Percentiles rank a stretch among this genome's conserved stretches.
Evolutionary conservation across 2,329 filamentous ascomycete genomes (phyloP).

Genomic region (Chrysoporthe austroafricana): DNA sequence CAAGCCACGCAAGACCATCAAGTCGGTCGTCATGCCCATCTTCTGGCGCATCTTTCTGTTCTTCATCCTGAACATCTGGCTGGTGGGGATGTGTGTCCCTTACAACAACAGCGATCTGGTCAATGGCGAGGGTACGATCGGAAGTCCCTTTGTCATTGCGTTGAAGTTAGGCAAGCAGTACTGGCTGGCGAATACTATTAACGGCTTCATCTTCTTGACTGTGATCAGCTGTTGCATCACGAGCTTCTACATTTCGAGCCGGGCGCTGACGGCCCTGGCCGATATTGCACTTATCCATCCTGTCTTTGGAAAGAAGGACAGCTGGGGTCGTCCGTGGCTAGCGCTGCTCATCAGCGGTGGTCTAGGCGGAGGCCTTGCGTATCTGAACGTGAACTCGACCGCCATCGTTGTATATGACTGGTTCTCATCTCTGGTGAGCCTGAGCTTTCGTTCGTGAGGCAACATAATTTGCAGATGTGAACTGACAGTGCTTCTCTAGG

Average conservation of each 20-base stretch:
- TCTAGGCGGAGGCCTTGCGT: constrained; percentile 39
- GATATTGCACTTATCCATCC: constrained; percentile 36
- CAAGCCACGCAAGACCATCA: constrained; percentile 71
- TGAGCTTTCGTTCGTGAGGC: not conserved
- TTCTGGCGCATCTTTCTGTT: constrained; percentile 66
- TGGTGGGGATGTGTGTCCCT: constrained; percentile 66
- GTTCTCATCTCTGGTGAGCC: constrained; percentile 38
- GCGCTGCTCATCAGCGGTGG: constrained; percentile 35
- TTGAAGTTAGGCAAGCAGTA: constrained; percentile 46
- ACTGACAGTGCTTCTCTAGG: constrained; percentile 6
- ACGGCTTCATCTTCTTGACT: constrained; percentile 41
- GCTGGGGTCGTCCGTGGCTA: constrained; percentile 37
- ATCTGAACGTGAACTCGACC: constrained; percentile 38
- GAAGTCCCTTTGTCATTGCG: constrained; percentile 68
- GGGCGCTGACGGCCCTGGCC: constrained; percentile 38
- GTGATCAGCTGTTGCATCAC: constrained; percentile 42
- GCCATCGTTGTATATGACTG: constrained; percentile 37
- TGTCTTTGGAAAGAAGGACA: constrained; percentile 33
- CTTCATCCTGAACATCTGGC: constrained; percentile 58
- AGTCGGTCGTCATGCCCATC: constrained; percentile 75
- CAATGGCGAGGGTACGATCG: constrained; percentile 59
- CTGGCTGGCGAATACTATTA: constrained; percentile 38
- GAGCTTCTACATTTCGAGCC: constrained; percentile 39
- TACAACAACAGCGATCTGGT: constrained; percentile 62
- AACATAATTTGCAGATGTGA: not conserved